Evolutionary conservation across 192 early-diverging fungal species (phyloP), one percentile per base, ranked within the genome.

Genomic region (Rhizophagus sp.): DNA sequence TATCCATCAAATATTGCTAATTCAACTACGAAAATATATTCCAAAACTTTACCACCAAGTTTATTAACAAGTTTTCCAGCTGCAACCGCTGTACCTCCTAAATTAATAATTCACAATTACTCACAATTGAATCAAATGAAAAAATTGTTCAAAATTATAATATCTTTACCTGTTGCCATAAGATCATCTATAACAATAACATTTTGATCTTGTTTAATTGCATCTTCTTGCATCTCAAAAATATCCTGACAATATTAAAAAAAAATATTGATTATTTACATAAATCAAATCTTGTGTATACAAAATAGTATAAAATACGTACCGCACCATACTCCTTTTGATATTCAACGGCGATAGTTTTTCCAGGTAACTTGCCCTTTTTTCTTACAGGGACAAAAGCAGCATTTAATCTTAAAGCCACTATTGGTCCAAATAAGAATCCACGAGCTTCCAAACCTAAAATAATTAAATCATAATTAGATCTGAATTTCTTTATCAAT

Each of bases 181-280:
- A 99, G 85, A 82, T 99, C 98, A 79, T 99, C 98, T 80, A 99
- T 84, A 47, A 99, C 89, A 74, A 99, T 91, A 22, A 99, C 97
- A 75, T 90, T 91, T 84, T 96, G 90, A 41, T 94, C 94, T 9
- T 88, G 66, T 85, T 93, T 91, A 80, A 99, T 88, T 15, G 93
- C 90, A 73, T 87, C 90, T 39, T 88, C 81, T 83, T 96, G 93
- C 87, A 99, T 94, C 88, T 99, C 97, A 87, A 99, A 98, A 75
- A 92, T 85, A 74, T 99, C 98, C 87, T 92, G 1, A 30, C 1
- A 30, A 30, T 30, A 30, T 30, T 30, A 30, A 36, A 36, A 36
- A 36, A n/a, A n/a, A n/a, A n/a, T n/a, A n/a, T n/a, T n/a, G n/a
- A n/a, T n/a, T n/a, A n/a, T 36, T 36, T 5, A 5, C 36, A 11